Percentiles rank a stretch among this genome's conserved stretches.
Evolutionary conservation across 805 yeast species (phyloP).

Genomic region (Wickerhamiella domercqiae): DNA sequence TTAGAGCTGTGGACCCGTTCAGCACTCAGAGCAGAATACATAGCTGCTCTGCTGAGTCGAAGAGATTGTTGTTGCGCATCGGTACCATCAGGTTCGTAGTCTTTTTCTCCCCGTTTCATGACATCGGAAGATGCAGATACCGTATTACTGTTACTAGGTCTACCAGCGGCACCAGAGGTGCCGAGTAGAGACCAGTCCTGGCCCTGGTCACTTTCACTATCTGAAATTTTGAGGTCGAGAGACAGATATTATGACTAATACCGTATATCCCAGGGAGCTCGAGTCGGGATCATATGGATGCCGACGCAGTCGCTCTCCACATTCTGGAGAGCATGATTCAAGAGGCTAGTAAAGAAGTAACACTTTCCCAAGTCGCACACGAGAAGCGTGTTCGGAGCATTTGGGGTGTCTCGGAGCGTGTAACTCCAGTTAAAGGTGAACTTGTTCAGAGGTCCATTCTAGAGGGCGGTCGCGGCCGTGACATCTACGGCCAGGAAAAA

Average conservation of each 20-base stretch:
- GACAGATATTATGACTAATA: not conserved
- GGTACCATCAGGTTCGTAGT: conserved; percentile 71
- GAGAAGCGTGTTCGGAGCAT: conserved; percentile 22
- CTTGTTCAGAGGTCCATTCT: conserved; percentile 16
- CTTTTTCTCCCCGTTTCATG: conserved; percentile 63
- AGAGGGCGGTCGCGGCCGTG: conserved; percentile 22
- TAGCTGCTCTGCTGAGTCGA: conserved; percentile 42
- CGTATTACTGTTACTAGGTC: conserved; percentile 2
- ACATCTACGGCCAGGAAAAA: conserved; percentile 29
- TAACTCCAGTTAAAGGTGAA: conserved; percentile 13
- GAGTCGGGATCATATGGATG: too few species aligned
- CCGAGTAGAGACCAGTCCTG: conserved; percentile 28
- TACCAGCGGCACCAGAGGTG: too few species aligned
- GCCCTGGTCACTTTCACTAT: conserved; percentile 23
- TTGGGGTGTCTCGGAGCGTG: conserved; percentile 21
- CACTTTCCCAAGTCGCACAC: conserved; percentile 21
- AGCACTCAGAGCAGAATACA: conserved; percentile 49
- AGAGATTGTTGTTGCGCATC: conserved; percentile 34
- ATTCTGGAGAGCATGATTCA: conserved; percentile 16
- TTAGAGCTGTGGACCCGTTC: conserved; percentile 28
- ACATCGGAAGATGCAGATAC: too few species aligned
- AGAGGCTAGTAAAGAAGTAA: conserved; percentile 23
- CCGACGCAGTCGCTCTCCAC: conserved; percentile 4
- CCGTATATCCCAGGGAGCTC: not conserved
- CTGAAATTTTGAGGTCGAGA: conserved; percentile 3